Conservation (phyloP, 2,329 filamentous ascomycete species). For the Berkeleyomyces basicola region DNA sequence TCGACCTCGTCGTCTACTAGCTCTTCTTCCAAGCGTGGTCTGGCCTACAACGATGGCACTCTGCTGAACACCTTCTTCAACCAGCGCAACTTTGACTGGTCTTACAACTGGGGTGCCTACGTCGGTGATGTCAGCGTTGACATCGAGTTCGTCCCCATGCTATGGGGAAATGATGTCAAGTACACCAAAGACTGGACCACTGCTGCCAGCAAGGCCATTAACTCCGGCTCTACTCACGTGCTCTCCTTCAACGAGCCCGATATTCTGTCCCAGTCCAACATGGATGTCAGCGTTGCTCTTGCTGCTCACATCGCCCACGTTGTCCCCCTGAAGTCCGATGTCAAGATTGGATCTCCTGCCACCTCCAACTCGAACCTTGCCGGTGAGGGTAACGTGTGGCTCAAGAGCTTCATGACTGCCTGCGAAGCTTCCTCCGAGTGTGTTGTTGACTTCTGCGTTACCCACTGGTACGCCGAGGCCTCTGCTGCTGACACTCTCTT, state of each 20-base stretch:
- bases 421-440: constrained; percentile 32
- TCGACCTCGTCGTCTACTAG: constrained; percentile 14
- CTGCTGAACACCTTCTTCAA: constrained; percentile 35
- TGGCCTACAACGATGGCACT: constrained; percentile 46
- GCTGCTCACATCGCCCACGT: constrained; percentile 35
- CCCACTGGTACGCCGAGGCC: constrained; percentile 46
- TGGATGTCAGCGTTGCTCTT: constrained; percentile 37
- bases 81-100: constrained; percentile 31
- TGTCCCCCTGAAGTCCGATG: constrained; percentile 36
- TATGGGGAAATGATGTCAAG: constrained; percentile 36
- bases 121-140: constrained; percentile 25
- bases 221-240: constrained; percentile 36
- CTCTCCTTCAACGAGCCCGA: constrained; percentile 62
- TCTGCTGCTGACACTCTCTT: constrained; percentile 35
- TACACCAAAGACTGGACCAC: constrained; percentile 33
- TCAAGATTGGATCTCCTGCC: constrained; percentile 39
- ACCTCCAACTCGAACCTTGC: constrained; percentile 40
- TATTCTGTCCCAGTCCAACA: constrained; percentile 39
- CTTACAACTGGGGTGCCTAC: constrained; percentile 50
- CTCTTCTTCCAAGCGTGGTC: constrained; percentile 41
- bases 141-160: constrained; percentile 48
- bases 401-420: constrained; percentile 33
- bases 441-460: constrained; percentile 40
- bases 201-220: constrained; percentile 35
- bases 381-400: constrained; percentile 39